A percentile compares a stretch with the other conserved stretches of the same genome.
These are phyloP conservation scores for Termitomyces eurrhizus DNA, from an alignment of 768 basidiomycete species.

Conservation along the genomic window DNA sequence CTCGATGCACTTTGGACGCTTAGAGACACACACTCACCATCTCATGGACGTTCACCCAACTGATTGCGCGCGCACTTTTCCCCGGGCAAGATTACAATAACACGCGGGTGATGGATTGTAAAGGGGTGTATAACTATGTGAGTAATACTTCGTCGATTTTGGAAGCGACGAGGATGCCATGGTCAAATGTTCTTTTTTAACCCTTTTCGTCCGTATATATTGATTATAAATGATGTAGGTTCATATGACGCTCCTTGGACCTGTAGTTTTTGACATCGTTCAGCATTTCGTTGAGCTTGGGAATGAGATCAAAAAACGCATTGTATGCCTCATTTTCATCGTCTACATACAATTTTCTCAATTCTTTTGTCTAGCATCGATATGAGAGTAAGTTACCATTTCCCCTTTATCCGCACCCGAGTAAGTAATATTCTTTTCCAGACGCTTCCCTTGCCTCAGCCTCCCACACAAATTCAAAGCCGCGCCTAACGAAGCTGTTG, in stretches of 20 bases:
- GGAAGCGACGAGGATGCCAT: no score
- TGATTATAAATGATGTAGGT: conserved; percentile 19
- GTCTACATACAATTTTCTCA: background rate
- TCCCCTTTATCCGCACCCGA: conserved; percentile 21
- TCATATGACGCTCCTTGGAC: conserved; percentile 21
- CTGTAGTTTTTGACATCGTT: conserved; percentile 80
- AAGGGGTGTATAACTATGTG: conserved; percentile 74
- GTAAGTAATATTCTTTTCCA: background rate
- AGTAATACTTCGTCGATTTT: conserved; percentile 41
- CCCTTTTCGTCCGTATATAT: no score
- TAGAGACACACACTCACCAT: conserved; percentile 24
- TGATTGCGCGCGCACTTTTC: conserved; percentile 75
- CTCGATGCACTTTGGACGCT: conserved; percentile 36
- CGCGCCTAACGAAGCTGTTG: conserved; percentile 52
- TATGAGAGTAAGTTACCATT: conserved; percentile 40
- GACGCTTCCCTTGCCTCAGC: conserved; percentile 50
- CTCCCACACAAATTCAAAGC: conserved; percentile 67
- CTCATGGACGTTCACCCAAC: conserved; percentile 90
- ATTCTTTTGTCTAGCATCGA: background rate
- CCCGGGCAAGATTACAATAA: conserved; percentile 96
- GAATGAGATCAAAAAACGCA: conserved; percentile 88
- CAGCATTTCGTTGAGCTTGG: conserved; percentile 95
- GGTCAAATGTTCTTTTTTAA: no score
- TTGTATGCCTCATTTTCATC: no score
- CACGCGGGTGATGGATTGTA: conserved; percentile 80